Base-by-base conservation (phyloP, 140 eudicot genomes). In the Oenanthe javanica region DNA sequence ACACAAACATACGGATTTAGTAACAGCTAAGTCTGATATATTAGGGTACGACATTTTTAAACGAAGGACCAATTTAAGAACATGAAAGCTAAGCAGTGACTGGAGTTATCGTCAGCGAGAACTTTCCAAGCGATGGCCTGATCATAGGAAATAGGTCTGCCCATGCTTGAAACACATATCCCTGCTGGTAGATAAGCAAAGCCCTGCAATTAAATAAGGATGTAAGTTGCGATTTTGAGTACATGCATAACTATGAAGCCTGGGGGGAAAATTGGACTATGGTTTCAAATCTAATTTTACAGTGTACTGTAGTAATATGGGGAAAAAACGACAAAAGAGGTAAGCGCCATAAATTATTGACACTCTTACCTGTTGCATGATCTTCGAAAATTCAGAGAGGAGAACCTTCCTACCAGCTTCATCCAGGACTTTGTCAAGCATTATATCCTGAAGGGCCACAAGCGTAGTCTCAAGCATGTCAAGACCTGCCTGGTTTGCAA, bases 91-190 rank as follows among this genome's bases (percentile, higher is more conserved):
- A 95, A 87, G 84, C 98, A 92, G 81, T 95, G 99, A 49, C 84
- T 82, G 12, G 85, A 87, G 49, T 88, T 87, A 43, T 95, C 99
- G 25, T 87, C 96, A 1, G 90, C 85, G 21, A 95, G 87, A 82
- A 95, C 99, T 81, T 95, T 93, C 97, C 97, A 95, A 49, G 96
- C 99, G 8, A 92, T 85, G 23, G 98, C 98, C 76, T 92, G 96
- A 70, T 93, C 99, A 23, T 89, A 95, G 1, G 99, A 83, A 3
- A 92, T 81, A 45, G 89, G 96, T 1, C 99, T 93, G 9, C 99
- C 99, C 96, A 93, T 95, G 70, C 96, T 84, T 11, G 99, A 95
- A 81, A 84, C 80, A 71, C 99, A 95, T 48, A 89, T 84, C 2
- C 99, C 99, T 8, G 92, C 92, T 0, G 97, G 97, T 64, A 93